A percentile compares a stretch with the other conserved stretches of the same genome.
Conservation (phyloP, 805 yeast genomes). For the Pichia occidentalis region DNA sequence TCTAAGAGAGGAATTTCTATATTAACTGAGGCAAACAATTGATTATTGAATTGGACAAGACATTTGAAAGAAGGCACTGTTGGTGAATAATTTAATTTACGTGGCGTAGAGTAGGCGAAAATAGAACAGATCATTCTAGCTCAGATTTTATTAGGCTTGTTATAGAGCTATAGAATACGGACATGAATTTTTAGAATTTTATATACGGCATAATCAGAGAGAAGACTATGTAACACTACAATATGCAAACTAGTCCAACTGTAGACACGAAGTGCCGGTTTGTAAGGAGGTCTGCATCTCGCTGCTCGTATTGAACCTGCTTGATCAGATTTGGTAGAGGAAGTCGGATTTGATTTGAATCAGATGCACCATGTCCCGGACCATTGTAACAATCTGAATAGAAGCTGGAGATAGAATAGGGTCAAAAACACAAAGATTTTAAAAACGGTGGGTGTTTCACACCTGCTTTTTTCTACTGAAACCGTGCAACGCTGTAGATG, state of each 20-base stretch:
- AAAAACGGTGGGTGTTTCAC: constrained; percentile 30
- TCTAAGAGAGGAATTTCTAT: too few species aligned
- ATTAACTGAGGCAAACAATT: too few species aligned
- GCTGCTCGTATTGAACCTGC: constrained; percentile 29
- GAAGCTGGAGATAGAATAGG: constrained; percentile 34
- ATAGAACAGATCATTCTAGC: constrained; percentile 23
- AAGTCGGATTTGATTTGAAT: constrained; percentile 36
- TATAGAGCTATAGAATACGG: constrained; percentile 27
- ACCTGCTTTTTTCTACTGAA: neutral
- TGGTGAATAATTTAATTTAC: neutral
- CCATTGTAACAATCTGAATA: constrained; percentile 36
- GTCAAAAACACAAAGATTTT: constrained; percentile 30
- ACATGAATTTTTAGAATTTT: constrained; percentile 37
- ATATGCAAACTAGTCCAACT: constrained; percentile 42
- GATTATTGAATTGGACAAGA: too few species aligned
- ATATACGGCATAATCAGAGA: constrained; percentile 14
- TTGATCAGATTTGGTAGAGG: constrained; percentile 31
- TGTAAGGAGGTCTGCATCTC: constrained; percentile 34
- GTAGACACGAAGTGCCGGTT: constrained; percentile 37
- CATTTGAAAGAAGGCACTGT: neutral
- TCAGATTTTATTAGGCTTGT: constrained; percentile 37
- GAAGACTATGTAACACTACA: constrained; percentile 18
- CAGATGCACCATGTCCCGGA: constrained; percentile 36
- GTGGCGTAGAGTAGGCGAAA: constrained; percentile 1
- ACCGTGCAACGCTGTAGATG: constrained; percentile 34